Base-by-base conservation (phyloP, 441 rosid genomes). In the Kokia cookei region DNA sequence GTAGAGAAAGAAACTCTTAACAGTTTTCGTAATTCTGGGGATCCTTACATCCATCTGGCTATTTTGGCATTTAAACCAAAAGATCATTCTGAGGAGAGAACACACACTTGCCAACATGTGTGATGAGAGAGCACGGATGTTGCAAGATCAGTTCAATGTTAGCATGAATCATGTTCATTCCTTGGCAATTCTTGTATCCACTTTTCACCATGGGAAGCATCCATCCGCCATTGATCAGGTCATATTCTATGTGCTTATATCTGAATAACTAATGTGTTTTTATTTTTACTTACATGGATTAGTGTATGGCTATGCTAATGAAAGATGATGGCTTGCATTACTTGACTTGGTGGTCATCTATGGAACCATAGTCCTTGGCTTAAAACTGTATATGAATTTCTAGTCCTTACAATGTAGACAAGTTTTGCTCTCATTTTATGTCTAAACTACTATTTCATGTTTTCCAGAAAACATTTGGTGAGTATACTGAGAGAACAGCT, bases 81-180 rank as follows among this genome's bases (percentile, higher is more conserved):
- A 85, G 74, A 80, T 67, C 22, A 71, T 73, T 55, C 32, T 79
- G 76, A 82, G 81, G 71, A 90, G 98, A 81, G 83, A 81, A 73
- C 96, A 89, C 79, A 91, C 93, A 47, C 90, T 96, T 57, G 82
- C 88, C 45, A 96, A 83, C 83, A 96, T 96, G 98, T 96, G 99
- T 69, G 99, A 93, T 42, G 97, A 96, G 79, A 84, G 98, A 78
- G 98, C 99, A 35, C 84, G 97, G 12, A 92, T 96, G 93, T 83
- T 96, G 84, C 99, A 96, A 86, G 99, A 96, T 82, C 98, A 96
- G 90, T 96, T 96, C 83, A 96, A 93, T 83, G 98, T 96, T 78
- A 96, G 98, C 83, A 80, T 92, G 89, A 96, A 96, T 80, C 98
- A 96, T 84, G 99, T 96, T 74, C 94, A 96, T 79, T 94, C 98